Evolutionary conservation across 805 yeast genomes (phyloP).

Genomic region (Cyberlindnera bimundalis): DNA sequence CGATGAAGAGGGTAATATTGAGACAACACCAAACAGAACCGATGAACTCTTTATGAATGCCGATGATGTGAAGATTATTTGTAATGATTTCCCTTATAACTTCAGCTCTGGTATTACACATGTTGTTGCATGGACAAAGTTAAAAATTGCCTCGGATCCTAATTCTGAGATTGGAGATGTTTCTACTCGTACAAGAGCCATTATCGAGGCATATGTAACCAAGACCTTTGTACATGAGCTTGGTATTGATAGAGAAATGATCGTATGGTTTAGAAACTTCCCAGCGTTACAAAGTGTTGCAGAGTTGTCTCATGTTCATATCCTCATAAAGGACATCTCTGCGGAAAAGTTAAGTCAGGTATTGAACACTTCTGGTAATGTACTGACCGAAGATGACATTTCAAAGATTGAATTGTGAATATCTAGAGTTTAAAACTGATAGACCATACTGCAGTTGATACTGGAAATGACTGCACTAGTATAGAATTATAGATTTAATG

Average conservation of each 20-base stretch:
- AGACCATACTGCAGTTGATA: no score
- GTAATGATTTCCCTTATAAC: conserved; percentile 67
- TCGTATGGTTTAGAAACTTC: conserved; percentile 70
- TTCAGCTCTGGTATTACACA: conserved; percentile 51
- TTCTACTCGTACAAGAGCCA: conserved; percentile 36
- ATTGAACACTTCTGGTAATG: conserved; percentile 12
- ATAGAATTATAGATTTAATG: no score
- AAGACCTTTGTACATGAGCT: conserved; percentile 36
- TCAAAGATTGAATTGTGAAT: no score
- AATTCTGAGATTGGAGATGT: conserved; percentile 47
- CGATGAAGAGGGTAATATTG: conserved; percentile 22
- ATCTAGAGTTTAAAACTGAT: no score
- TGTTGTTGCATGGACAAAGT: conserved; percentile 65
- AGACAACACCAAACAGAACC: conserved; percentile 20
- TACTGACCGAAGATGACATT: conserved; percentile 7
- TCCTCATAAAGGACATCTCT: conserved; percentile 38
- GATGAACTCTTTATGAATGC: conserved; percentile 25
- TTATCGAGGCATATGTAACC: conserved; percentile 48
- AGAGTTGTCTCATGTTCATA: conserved; percentile 68
- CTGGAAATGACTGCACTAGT: no score
- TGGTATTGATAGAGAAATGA: conserved; percentile 34
- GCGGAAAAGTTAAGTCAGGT: conserved; percentile 3
- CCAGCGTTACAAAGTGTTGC: conserved; percentile 64
- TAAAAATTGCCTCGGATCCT: conserved; percentile 39
- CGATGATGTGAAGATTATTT: conserved; percentile 37